Evolutionary conservation across 1,139 yeast species (phyloP).

Genomic region (Hansenula sp.): DNA sequence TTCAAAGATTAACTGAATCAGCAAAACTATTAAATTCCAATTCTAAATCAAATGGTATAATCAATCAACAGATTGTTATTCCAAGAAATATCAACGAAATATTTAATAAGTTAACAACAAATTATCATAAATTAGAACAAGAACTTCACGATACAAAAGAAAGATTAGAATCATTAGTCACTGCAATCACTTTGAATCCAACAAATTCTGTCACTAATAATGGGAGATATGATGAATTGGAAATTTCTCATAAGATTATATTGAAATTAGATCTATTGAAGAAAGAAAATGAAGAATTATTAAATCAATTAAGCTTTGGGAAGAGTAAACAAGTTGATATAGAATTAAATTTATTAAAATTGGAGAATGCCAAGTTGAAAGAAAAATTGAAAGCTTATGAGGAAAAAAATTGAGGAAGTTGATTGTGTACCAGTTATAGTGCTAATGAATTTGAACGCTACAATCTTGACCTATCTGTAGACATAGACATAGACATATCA

Average conservation of each 20-base stretch:
- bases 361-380: conserved; percentile 43
- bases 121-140: conserved; percentile 26
- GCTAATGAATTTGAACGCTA: no score
- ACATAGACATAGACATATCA: no score
- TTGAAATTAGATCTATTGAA: conserved; percentile 58
- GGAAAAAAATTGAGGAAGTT: neutral
- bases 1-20: conserved; percentile 26
- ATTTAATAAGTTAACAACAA: conserved; percentile 16
- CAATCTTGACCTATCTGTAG: no score
- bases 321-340: conserved; percentile 67
- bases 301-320: conserved; percentile 69
- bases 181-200: conserved; percentile 47
- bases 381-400: conserved; percentile 28
- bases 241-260: conserved; percentile 72
- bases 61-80: conserved; percentile 4
- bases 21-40: neutral
- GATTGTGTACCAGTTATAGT: no score
- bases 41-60: neutral
- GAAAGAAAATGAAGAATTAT: conserved; percentile 67
- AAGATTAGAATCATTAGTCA: conserved; percentile 60
- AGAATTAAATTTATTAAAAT: conserved; percentile 58
- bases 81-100: conserved; percentile 19
- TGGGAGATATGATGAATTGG: conserved; percentile 70
- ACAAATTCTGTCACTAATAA: conserved; percentile 36
- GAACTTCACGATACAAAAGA: conserved; percentile 59